Evolutionary conservation across 805 yeast genomes (phyloP).

Genomic region (Vanderwaltozyma tropicalis): DNA sequence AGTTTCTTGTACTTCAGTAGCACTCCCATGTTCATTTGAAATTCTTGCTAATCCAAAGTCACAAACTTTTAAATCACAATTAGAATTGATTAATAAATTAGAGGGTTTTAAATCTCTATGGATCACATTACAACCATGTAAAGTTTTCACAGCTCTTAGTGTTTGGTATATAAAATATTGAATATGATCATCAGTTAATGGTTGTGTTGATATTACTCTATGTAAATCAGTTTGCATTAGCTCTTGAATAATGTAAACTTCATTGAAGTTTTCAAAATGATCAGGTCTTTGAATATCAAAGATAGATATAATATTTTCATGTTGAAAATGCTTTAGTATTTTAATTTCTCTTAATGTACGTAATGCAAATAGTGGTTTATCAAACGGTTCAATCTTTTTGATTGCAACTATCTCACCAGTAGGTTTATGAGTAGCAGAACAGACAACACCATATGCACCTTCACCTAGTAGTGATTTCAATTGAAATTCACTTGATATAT

Average conservation of each 20-base stretch:
- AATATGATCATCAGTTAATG: conserved; percentile 80
- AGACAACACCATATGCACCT: conserved; percentile 93
- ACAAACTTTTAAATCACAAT: conserved; percentile 88
- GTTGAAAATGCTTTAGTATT: conserved; percentile 79
- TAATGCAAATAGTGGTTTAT: conserved; percentile 76
- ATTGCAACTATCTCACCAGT: conserved; percentile 87
- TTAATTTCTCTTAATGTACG: conserved; percentile 86
- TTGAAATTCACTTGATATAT: conserved; percentile 80
- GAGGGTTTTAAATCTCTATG: conserved; percentile 91
- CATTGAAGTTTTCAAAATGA: conserved; percentile 64
- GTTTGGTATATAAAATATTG: conserved; percentile 92
- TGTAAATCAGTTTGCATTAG: conserved; percentile 83
- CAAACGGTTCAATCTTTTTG: conserved; percentile 85
- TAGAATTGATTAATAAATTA: conserved; percentile 74
- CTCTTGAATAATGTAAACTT: conserved; percentile 82
- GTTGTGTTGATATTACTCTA: conserved; percentile 71
- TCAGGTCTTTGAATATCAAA: conserved; percentile 83
- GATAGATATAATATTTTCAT: conserved; percentile 84
- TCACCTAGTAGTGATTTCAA: conserved; percentile 81
- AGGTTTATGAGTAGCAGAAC: conserved; percentile 81
- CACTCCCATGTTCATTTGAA: conserved; percentile 6
- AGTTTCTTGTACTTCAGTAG: conserved; percentile 9
- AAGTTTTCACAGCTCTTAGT: conserved; percentile 75
- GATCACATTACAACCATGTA: conserved; percentile 88
- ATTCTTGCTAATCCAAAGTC: conserved; percentile 82